Percentiles rank a stretch among this genome's conserved stretches.
phyloP scores from a whole-genome alignment of 495 filamentous ascomycete genomes.

The Cercophora sp. region DNA sequence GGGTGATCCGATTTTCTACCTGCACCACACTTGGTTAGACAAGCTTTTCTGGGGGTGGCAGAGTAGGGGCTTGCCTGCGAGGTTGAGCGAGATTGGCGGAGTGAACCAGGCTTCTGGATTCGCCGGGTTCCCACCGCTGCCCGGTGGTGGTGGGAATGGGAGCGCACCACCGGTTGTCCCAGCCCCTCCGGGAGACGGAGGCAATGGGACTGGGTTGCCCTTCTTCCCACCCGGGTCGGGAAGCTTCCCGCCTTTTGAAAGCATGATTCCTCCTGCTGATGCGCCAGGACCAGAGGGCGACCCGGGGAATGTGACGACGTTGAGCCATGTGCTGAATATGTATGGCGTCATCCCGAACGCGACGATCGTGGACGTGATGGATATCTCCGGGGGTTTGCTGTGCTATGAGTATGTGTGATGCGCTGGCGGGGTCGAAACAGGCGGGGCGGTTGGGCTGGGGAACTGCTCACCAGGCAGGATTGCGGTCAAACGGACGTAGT shows the following conservation, averaged over 20 bases:
- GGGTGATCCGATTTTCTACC: conserved; percentile 48
- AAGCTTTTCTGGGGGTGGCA: conserved; percentile 51
- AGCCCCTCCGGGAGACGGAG: neutral
- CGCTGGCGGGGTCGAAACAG: no score
- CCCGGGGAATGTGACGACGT: conserved; percentile 27
- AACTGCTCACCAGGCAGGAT: no score
- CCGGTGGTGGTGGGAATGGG: no score
- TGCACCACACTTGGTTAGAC: conserved; percentile 51
- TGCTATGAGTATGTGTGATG: conserved; percentile 32
- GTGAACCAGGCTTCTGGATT: no score
- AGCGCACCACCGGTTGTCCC: no score
- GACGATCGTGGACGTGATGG: conserved; percentile 36
- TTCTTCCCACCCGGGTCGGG: conserved; percentile 4
- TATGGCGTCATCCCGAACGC: conserved; percentile 23
- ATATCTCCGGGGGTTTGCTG: conserved; percentile 24
- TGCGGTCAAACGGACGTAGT: no score
- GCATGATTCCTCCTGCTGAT: neutral
- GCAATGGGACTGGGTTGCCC: neutral
- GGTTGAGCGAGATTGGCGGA: conserved; percentile 30
- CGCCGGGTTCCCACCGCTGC: conserved; percentile 16
- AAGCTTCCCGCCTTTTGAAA: conserved; percentile 13
- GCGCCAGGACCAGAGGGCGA: conserved; percentile 17
- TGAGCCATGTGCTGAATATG: conserved; percentile 31
- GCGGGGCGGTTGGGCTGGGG: no score
- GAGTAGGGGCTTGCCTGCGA: conserved; percentile 23